Percentiles rank a stretch among this genome's conserved stretches.
These are phyloP conservation scores for Teratosphaeria viscida DNA, from an alignment of 2,329 filamentous ascomycete species.

Conservation along the genomic window DNA sequence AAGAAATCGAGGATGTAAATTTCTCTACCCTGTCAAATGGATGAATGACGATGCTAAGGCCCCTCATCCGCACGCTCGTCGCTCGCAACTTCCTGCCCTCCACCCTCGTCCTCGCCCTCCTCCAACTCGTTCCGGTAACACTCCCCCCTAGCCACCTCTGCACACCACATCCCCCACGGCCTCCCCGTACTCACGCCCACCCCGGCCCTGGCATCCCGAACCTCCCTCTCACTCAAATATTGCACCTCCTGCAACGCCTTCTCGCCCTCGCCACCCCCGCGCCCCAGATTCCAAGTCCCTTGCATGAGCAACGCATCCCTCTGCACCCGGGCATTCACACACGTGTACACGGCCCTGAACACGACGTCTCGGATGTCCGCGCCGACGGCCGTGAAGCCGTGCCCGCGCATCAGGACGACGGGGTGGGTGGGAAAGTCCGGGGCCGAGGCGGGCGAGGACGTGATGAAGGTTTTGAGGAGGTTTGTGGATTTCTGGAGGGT, in stretches of 20 bases:
- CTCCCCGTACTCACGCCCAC: conserved; percentile 24
- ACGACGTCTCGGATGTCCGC: conserved; percentile 35
- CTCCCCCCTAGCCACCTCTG: conserved; percentile 29
- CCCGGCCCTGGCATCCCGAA: conserved; percentile 30
- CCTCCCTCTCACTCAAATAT: conserved; percentile 33
- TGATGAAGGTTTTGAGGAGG: conserved; percentile 22
- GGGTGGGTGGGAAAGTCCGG: conserved; percentile 15
- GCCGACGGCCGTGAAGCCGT: conserved; percentile 36
- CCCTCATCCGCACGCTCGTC: not conserved
- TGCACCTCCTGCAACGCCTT: conserved; percentile 31
- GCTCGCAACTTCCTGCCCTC: not conserved
- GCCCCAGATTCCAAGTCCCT: conserved; percentile 28
- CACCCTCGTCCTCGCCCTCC: not conserved
- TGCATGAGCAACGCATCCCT: conserved; percentile 28
- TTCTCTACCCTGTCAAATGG: no score
- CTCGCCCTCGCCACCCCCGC: conserved; percentile 31
- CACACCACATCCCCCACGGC: conserved; percentile 35
- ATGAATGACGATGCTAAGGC: not conserved
- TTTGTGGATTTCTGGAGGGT: conserved; percentile 17
- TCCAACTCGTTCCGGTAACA: conserved; percentile 30
- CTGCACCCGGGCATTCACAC: conserved; percentile 30
- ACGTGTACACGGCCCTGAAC: conserved; percentile 35
- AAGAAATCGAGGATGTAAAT: no score
- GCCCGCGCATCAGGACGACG: conserved; percentile 30
- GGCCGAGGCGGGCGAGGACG: conserved; percentile 10